phyloP scores from a whole-genome alignment of 345 rosid species.

The Salix arbutifolia region DNA sequence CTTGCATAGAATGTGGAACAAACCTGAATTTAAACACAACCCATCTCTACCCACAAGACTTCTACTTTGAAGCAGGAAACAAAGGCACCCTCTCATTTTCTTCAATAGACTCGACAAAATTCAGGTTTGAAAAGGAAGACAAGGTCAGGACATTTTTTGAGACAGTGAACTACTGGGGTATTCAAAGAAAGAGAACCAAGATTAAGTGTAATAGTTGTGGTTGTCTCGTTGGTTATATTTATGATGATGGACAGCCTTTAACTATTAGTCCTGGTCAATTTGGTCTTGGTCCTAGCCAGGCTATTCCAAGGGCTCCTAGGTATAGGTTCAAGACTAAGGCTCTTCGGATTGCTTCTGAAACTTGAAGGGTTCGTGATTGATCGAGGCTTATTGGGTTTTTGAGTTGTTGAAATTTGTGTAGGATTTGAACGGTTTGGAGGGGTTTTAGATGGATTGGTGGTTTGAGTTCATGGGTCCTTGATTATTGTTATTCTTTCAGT shows the following conservation, averaged over 20 bases:
- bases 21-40: constrained; percentile 55
- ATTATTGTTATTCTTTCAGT: too few species aligned
- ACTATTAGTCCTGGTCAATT: constrained; percentile 60
- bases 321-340: constrained; percentile 73
- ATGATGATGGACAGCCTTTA: constrained; percentile 85
- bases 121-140: constrained; percentile 75
- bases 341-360: constrained; percentile 49
- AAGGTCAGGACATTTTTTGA: constrained; percentile 80
- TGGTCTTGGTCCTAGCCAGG: constrained; percentile 86
- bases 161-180: constrained; percentile 83
- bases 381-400: background rate
- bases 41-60: constrained; percentile 60
- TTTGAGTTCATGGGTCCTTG: too few species aligned
- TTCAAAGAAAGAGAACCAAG: constrained; percentile 67
- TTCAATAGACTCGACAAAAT: constrained; percentile 55
- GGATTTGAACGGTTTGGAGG: too few species aligned
- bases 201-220: constrained; percentile 66
- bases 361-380: constrained; percentile 26
- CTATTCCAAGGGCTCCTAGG: constrained; percentile 67
- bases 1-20: constrained; percentile 67
- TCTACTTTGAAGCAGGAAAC: constrained; percentile 95
- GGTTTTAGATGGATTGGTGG: too few species aligned
- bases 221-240: constrained; percentile 51
- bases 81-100: constrained; percentile 74
- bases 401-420: background rate